Evolutionary conservation across 306 rosid species (phyloP).

Genomic region (Cicer bijugum): DNA sequence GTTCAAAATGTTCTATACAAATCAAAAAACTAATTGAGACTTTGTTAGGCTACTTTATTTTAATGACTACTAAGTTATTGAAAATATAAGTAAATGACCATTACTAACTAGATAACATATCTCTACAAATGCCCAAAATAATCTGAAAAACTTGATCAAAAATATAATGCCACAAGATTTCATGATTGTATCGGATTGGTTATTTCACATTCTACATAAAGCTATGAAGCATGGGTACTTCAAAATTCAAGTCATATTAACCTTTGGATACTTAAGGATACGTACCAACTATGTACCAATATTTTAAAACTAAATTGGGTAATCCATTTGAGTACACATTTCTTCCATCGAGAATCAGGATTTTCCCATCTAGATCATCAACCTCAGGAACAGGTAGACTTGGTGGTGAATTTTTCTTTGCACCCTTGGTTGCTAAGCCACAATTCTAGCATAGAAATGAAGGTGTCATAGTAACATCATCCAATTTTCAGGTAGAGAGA

Average conservation of each 20-base stretch:
- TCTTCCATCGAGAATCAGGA: neutral
- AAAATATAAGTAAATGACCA: neutral
- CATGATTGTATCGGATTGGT: too few relatives aligned
- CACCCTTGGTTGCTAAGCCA: neutral
- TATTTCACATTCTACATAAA: neutral
- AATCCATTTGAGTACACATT: neutral
- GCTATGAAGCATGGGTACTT: neutral
- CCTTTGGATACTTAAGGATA: neutral
- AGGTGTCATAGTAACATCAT: neutral
- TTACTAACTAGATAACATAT: neutral
- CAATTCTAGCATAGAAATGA: neutral
- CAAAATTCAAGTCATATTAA: neutral
- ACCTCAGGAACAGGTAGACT: neutral
- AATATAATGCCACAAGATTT: neutral
- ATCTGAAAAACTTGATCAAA: neutral
- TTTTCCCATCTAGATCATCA: neutral
- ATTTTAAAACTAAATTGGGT: neutral
- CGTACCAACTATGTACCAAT: neutral
- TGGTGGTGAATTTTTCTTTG: neutral
- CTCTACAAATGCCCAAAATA: neutral
- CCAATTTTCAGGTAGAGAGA: neutral
- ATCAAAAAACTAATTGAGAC: neutral
- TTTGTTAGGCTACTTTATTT: neutral
- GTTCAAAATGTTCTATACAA: neutral
- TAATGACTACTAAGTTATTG: neutral